Base-by-base conservation (phyloP, 192 early-diverging fungal species). In the Thamnidium elegans region DNA sequence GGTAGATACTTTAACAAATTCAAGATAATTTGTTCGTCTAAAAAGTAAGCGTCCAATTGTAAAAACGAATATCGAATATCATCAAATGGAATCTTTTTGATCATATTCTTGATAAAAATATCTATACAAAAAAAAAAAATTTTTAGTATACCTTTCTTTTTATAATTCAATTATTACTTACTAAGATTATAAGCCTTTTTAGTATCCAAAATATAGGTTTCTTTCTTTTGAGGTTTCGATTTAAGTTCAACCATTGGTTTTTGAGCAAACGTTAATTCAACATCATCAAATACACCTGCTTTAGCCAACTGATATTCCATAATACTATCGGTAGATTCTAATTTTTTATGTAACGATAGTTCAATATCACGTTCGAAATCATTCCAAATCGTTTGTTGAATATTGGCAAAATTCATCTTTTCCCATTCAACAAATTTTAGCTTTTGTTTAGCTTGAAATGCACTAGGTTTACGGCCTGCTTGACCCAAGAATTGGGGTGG, bases 371-470 rank as follows among this genome's bases (percentile, higher is more conserved):
- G 48, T 26, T 64, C 63, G 6, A 51, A 64, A 43, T 64, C 50
- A 23, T 36, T 36, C 90, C 90, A 92, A 15, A 92, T 64, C 1
- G 87, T 89, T 32, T 78, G 72, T 51, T 83, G 82, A 26, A 92
- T 81, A 44, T 73, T 61, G 50, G 82, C 76, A 58, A 85, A 77
- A 63, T 82, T 84, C 50, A 92, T 75, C 70, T 92, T 92, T 51
- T 92, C 90, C 90, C 90, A 92, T 69, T 90, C 87, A 46, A 92
- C 64, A 19, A 82, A 79, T 68, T 90, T 90, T 15, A 90, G 76
- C 60, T 90, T 92, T 53, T 87, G 83, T 61, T 86, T 88, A 9
- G 90, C 79, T 67, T 73, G 71, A 45, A 68, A 73, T 26, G 71
- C 55, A 21, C 71, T 73, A 4, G 67, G 44, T 39, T 73, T 73